Base-by-base conservation (phyloP, 371 early-diverging fungal species). In the Mucor racemosus region DNA sequence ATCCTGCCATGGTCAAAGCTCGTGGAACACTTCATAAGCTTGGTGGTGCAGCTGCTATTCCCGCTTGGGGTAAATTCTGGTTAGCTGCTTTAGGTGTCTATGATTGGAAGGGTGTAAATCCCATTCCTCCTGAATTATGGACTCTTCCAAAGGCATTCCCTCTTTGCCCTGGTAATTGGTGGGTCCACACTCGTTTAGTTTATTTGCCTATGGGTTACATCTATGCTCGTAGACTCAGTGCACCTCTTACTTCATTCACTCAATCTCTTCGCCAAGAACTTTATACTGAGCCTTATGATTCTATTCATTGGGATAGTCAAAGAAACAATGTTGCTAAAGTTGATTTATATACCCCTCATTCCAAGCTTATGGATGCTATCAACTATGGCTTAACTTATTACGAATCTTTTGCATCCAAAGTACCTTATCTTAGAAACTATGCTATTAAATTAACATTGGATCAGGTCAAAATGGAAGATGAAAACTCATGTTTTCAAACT, bases 61-160 rank as follows among this genome's bases (percentile, higher is more conserved):
- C 99, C 44, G 90, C 97, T 50, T 99, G 99, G 99, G 99, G 98
- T 19, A 99, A 99, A 77, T 96, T 99, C 75, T 97, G 97, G 95
- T 87, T 99, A 26, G 71, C 92, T 26, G 88, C 90, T 9, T 81
- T 99, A 75, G 92, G 93, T 65, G 90, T 93, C 8, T 99, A 99
- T 79, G 95, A 96, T 40, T 99, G 94, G 92, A 90, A 90, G 64
- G 99, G 99, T 15, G 89, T 96, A 81, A 97, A 97, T 68, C 96
- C 98, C 42, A 84, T 99, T 33, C 96, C 96, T 3, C 97, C 98
- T 0, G 99, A 99, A 77, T 85, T 97, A 31, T 95, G 94, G 96
- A 77, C 95, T n/a, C 75, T 98, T 17, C 99, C 99, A 1, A 71
- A 95, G 57, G 53, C 80, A 7, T 54, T 94, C 15, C 98, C 99